Evolutionary conservation across 768 basidiomycete species (phyloP).

Genomic region (Nidularia pulvinata): DNA sequence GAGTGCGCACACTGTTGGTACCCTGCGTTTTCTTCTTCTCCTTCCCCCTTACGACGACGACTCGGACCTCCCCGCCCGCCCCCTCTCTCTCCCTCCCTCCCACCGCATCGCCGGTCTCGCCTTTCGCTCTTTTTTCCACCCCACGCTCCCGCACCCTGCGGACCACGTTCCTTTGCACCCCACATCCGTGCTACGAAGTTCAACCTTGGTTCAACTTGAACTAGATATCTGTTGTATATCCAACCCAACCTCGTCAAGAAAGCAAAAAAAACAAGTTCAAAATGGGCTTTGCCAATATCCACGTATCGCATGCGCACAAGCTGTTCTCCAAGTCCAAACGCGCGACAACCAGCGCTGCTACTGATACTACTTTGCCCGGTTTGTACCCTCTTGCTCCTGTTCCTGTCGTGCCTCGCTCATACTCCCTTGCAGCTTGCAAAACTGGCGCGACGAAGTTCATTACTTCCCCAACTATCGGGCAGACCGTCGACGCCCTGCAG

Average conservation of each 20-base stretch:
- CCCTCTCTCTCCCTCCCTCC: too few relatives aligned
- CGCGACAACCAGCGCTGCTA: neutral
- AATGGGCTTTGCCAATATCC: neutral
- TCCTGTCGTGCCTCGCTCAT: neutral
- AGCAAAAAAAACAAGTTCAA: neutral
- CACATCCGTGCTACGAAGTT: too few relatives aligned
- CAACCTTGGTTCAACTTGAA: too few relatives aligned
- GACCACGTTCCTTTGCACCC: too few relatives aligned
- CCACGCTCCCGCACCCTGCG: too few relatives aligned
- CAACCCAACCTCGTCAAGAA: neutral
- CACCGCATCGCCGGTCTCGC: too few relatives aligned
- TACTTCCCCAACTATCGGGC: slow-evolving; percentile 46
- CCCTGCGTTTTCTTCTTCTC: too few relatives aligned
- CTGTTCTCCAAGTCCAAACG: neutral
- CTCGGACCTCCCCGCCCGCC: too few relatives aligned
- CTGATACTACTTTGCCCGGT: neutral
- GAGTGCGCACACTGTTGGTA: too few relatives aligned
- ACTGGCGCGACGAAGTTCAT: slow-evolving; percentile 57
- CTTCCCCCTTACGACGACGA: too few relatives aligned
- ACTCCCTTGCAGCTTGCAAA: slow-evolving; percentile 35
- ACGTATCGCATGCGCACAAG: neutral
- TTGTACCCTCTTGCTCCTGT: neutral
- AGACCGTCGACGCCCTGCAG: slow-evolving; percentile 40
- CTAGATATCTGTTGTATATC: too few relatives aligned
- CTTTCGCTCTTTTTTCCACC: too few relatives aligned